Conservation (phyloP, 768 basidiomycete genomes). For the Epithele typhae region DNA sequence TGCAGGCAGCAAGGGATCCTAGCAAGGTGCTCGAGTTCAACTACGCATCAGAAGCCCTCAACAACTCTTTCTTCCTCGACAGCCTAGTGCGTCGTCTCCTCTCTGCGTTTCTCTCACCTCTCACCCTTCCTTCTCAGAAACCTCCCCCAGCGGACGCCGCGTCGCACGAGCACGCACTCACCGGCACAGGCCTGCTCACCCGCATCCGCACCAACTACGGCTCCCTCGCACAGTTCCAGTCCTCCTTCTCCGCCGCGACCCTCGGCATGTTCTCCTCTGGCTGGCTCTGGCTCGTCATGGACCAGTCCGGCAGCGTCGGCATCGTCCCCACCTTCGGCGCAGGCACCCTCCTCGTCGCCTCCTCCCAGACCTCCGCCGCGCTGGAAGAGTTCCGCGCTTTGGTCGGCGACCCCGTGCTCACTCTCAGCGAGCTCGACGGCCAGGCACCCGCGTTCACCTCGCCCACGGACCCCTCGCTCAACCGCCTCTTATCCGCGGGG, state of each 20-base stretch:
- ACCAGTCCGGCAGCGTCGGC: slow-evolving; percentile 55
- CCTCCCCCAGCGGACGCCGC: slow-evolving; percentile 30
- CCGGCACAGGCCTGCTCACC: slow-evolving; percentile 36
- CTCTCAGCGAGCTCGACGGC: background rate
- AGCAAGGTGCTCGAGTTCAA: slow-evolving; percentile 73
- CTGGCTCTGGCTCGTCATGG: slow-evolving; percentile 86
- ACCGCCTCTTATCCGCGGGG: slow-evolving; percentile 2
- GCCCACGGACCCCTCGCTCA: background rate
- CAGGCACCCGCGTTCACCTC: slow-evolving; percentile 8
- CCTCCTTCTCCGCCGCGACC: slow-evolving; percentile 70
- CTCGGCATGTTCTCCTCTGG: slow-evolving; percentile 76
- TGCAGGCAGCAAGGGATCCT: slow-evolving; percentile 56
- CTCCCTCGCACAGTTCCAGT: slow-evolving; percentile 63
- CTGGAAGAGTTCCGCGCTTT: slow-evolving; percentile 7
- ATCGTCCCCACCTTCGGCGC: slow-evolving; percentile 85
- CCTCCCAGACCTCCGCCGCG: slow-evolving; percentile 6
- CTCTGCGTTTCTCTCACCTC: slow-evolving; percentile 10
- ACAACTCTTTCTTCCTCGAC: slow-evolving; percentile 93
- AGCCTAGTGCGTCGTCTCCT: slow-evolving; percentile 58
- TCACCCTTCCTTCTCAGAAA: slow-evolving; percentile 29
- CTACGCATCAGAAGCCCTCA: slow-evolving; percentile 88
- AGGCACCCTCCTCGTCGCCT: slow-evolving; percentile 73
- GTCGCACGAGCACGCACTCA: slow-evolving; percentile 27
- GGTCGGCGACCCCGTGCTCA: slow-evolving; percentile 11
- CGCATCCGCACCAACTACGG: slow-evolving; percentile 52